Conservation (phyloP, 805 yeast species). For the Saccharomycopsis fibuligera region DNA sequence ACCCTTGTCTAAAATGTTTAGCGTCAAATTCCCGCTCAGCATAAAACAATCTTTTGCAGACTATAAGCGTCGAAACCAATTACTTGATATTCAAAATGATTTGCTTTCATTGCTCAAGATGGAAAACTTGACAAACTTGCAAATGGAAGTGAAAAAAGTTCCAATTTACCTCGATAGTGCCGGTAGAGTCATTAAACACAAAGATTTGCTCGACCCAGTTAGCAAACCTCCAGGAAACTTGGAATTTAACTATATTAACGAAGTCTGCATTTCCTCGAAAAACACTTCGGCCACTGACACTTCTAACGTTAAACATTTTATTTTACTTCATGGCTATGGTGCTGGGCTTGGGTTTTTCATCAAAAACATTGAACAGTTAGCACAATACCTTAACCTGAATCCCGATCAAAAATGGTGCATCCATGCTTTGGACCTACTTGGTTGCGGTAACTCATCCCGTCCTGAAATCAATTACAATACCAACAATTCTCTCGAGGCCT, state of each 20-base stretch:
- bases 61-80: slow-evolving; percentile 34
- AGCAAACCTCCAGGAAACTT: no score
- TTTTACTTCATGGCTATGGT: slow-evolving; percentile 90
- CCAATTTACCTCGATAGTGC: slow-evolving; percentile 25
- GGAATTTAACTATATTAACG: slow-evolving; percentile 51
- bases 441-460: slow-evolving; percentile 86
- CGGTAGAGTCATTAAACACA: slow-evolving; percentile 31
- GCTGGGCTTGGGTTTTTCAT: slow-evolving; percentile 86
- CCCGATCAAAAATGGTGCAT: slow-evolving; percentile 52
- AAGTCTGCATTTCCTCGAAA: slow-evolving; percentile 55
- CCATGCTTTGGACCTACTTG: slow-evolving; percentile 83
- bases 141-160: slow-evolving; percentile 31
- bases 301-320: slow-evolving; percentile 40
- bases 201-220: no score
- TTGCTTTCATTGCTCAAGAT: slow-evolving; percentile 40
- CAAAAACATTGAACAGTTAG: slow-evolving; percentile 58
- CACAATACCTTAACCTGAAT: slow-evolving; percentile 23
- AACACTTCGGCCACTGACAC: slow-evolving; percentile 27
- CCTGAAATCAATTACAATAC: slow-evolving; percentile 44
- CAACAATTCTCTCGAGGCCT: slow-evolving; percentile 18
- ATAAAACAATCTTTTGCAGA: slow-evolving; percentile 48
- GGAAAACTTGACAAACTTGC: slow-evolving; percentile 32
- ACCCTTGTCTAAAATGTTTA: slow-evolving; percentile 16
- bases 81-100: slow-evolving; percentile 41
- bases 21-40: slow-evolving; percentile 45